Evolutionary conservation across 805 yeast genomes (phyloP).

Genomic region (Wickerhamomyces pijperi): DNA sequence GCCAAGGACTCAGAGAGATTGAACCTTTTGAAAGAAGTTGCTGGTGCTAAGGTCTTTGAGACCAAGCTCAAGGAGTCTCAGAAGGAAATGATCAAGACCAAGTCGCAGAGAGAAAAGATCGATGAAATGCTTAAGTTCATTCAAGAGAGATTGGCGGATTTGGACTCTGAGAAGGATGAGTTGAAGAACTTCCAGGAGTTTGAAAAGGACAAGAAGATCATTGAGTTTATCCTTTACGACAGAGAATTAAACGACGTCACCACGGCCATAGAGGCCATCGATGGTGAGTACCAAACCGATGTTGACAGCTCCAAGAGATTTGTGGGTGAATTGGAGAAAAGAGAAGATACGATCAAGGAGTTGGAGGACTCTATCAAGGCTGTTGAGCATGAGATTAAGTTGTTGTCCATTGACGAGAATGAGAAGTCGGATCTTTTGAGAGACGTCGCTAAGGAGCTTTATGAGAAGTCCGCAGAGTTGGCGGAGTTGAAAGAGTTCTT

Average conservation of each 20-base stretch:
- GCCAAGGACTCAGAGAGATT: constrained; percentile 81
- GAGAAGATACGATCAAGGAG: constrained; percentile 41
- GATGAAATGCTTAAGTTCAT: constrained; percentile 63
- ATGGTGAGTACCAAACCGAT: constrained; percentile 40
- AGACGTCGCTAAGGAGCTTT: constrained; percentile 36
- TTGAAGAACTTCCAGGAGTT: constrained; percentile 56
- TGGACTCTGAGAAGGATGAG: constrained; percentile 72
- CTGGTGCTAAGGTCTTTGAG: constrained; percentile 91
- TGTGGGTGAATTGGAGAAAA: constrained; percentile 43
- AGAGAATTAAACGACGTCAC: constrained; percentile 60
- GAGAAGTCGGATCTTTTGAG: constrained; percentile 39
- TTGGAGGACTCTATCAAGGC: constrained; percentile 34
- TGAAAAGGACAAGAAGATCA: constrained; percentile 56
- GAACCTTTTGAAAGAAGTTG: constrained; percentile 74
- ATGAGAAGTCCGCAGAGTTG: constrained; percentile 37
- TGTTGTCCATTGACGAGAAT: constrained; percentile 43
- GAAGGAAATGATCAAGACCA: constrained; percentile 69
- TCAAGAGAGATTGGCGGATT: constrained; percentile 61
- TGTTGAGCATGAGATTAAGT: constrained; percentile 35
- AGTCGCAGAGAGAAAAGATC: constrained; percentile 57
- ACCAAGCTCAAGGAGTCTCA: constrained; percentile 64
- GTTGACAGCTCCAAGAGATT: constrained; percentile 42
- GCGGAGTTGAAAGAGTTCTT: constrained; percentile 24
- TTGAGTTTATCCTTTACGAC: constrained; percentile 67
- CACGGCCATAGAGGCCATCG: constrained; percentile 48